phyloP scores from a whole-genome alignment of 768 basidiomycete genomes.

The Termitomyces bulborhizus region DNA sequence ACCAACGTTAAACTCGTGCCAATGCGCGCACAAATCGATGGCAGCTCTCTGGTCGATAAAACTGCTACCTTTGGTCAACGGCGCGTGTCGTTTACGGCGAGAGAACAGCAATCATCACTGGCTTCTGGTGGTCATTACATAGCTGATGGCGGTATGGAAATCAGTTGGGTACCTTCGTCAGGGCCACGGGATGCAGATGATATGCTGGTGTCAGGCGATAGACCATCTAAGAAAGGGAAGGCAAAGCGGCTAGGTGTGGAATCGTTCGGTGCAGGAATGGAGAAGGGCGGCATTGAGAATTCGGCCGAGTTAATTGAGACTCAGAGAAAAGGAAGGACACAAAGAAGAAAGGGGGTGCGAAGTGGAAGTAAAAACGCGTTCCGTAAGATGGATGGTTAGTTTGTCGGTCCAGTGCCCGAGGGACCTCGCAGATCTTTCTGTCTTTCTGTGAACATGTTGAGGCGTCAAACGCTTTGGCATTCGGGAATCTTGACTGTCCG shows the following conservation, averaged over 20 bases:
- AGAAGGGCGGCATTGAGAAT: slow-evolving; percentile 60
- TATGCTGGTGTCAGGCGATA: slow-evolving; percentile 17
- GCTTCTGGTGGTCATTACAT: slow-evolving; percentile 17
- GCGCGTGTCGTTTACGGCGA: slow-evolving; percentile 25
- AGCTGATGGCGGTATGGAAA: slow-evolving; percentile 70
- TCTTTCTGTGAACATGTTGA: neutral
- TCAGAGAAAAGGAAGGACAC: slow-evolving; percentile 73
- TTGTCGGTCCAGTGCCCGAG: neutral
- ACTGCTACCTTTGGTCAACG: slow-evolving; percentile 69
- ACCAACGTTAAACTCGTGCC: slow-evolving; percentile 54
- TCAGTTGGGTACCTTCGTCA: slow-evolving; percentile 71
- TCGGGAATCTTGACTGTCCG: too few relatives aligned
- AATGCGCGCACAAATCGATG: slow-evolving; percentile 40
- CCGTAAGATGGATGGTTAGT: slow-evolving; percentile 27
- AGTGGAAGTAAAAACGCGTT: slow-evolving; percentile 91
- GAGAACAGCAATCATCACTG: slow-evolving; percentile 4
- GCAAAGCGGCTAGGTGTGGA: slow-evolving; percentile 59
- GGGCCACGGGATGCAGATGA: slow-evolving; percentile 29
- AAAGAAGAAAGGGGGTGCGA: slow-evolving; percentile 70
- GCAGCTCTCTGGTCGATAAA: slow-evolving; percentile 29
- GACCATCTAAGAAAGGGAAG: slow-evolving; percentile 23
- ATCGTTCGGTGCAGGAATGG: slow-evolving; percentile 83
- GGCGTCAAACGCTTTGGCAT: too few relatives aligned
- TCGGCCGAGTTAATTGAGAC: slow-evolving; percentile 47
- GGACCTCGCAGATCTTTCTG: neutral